Percentiles rank a stretch among this genome's conserved stretches.
phyloP scores from a whole-genome alignment of 1,284 basidiomycete species.

The Cutaneotrichosporon sp. region DNA sequence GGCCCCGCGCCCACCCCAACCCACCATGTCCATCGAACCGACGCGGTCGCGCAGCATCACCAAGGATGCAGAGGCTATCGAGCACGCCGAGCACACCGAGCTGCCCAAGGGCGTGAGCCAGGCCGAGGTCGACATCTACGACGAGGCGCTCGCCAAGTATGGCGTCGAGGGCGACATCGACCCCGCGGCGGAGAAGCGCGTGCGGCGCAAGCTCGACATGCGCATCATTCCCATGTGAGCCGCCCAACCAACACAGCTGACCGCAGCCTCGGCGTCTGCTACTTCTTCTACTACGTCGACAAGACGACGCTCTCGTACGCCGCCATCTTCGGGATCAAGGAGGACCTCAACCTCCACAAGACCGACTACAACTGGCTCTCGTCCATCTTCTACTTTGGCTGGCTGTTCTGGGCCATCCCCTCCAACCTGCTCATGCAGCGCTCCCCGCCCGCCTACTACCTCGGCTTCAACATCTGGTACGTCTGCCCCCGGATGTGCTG shows the following conservation, averaged over 20 bases:
- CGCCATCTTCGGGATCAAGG: slow-evolving; percentile 50
- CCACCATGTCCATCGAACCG: not conserved
- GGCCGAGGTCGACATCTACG: slow-evolving; percentile 41
- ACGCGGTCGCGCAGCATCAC: not conserved
- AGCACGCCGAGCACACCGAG: not conserved
- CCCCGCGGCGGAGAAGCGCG: slow-evolving; percentile 40
- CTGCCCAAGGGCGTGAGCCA: slow-evolving; percentile 1
- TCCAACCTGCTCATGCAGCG: slow-evolving; percentile 58
- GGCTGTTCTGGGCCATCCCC: slow-evolving; percentile 58
- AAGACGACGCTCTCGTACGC: slow-evolving; percentile 51
- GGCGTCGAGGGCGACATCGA: slow-evolving; percentile 43
- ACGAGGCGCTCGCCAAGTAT: slow-evolving; percentile 46
- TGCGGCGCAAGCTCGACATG: slow-evolving; percentile 43
- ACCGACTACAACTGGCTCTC: slow-evolving; percentile 51
- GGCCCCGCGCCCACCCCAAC: not conserved
- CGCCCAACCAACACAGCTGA: no score
- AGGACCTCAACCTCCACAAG: slow-evolving; percentile 45
- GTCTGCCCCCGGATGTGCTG: no score
- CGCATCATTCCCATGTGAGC: slow-evolving; percentile 37
- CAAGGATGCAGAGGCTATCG: not conserved
- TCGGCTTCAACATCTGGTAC: slow-evolving; percentile 57
- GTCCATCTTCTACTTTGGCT: slow-evolving; percentile 57
- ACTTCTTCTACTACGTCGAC: slow-evolving; percentile 51
- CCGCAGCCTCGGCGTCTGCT: slow-evolving; percentile 38
- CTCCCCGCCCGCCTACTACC: slow-evolving; percentile 56